Conservation (phyloP, 495 filamentous ascomycete genomes). For the Penicillium roqueforti region DNA sequence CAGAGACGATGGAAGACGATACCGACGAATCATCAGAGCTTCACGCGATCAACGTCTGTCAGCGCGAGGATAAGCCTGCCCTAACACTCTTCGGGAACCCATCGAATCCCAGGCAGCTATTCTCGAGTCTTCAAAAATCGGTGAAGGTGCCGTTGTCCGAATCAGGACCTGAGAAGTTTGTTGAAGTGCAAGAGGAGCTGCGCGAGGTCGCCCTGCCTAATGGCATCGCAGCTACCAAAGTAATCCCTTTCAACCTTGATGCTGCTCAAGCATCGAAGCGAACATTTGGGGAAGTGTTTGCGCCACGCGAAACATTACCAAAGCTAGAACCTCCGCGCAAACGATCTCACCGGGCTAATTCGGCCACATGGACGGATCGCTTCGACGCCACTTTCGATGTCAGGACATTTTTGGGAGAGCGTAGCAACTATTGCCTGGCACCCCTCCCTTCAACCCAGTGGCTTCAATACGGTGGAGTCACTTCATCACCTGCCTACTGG, state of each 20-base stretch:
- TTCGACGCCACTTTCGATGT: conserved; percentile 40
- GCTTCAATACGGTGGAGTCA: conserved; percentile 43
- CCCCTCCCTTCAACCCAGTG: conserved; percentile 39
- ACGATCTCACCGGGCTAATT: conserved; percentile 25
- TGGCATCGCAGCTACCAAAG: conserved; percentile 65
- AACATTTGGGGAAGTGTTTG: conserved; percentile 79
- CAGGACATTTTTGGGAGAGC: conserved; percentile 34
- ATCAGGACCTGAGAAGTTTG: conserved; percentile 39
- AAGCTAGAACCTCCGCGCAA: conserved; percentile 62
- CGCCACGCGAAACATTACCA: conserved; percentile 61
- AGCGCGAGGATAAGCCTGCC: conserved; percentile 51
- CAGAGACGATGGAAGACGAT: conserved; percentile 40
- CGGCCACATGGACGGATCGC: conserved; percentile 37
- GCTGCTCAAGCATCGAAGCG: conserved; percentile 41
- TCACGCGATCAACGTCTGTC: conserved; percentile 22
- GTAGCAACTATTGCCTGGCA: conserved; percentile 40
- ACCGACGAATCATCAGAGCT: conserved; percentile 24
- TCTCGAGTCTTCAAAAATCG: conserved; percentile 70
- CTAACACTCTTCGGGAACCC: conserved; percentile 66
- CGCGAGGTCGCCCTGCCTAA: conserved; percentile 65
- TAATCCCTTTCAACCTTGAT: conserved; percentile 53
- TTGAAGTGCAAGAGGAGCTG: conserved; percentile 47
- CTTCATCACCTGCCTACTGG: conserved; percentile 42
- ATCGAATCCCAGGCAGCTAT: conserved; percentile 70
- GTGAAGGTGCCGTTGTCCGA: conserved; percentile 37